Base-by-base conservation (phyloP, 768 basidiomycete genomes). In the Boletellus sp. region DNA sequence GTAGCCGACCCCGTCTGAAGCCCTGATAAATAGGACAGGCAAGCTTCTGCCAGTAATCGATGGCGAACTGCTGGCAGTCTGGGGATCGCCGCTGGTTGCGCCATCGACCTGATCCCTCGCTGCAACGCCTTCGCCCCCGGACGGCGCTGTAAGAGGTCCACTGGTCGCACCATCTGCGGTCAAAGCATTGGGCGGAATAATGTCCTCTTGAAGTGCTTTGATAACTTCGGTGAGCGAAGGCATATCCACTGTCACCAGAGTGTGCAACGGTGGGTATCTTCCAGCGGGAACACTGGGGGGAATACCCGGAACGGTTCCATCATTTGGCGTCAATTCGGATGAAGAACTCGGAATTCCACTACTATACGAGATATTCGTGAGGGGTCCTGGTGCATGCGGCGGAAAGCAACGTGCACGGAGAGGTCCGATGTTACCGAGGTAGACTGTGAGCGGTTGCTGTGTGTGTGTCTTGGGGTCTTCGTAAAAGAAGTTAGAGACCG, bases 391-490 rank as follows among this genome's bases (percentile, higher is more conserved):
- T 36, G 83, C 75, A 34, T 81, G 74, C 2, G 87, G 80, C 55
- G 87, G 86, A 68, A 86, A 94, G 40, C 85, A 79, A 17, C 87
- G 83, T 45, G 83, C 74, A n/a, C 74, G 77, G 37, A 96, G 78
- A 13, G 94, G 94, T 8, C 94, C 94, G 17, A 95, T 75, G 55
- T 87, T 89, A 24, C 94, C 93, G 8, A 96, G 79, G 70, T 93
- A 95, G 17, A 95, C 83, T 57, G 92, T 86, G 37, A 95, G 76
- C 1, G 93, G 82, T n/a, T 77, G 78, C 48, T 83, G 83, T 26
- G 72, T 68, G 44, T 74, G 73, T 9, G 81, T 80, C 61, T 80
- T 80, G 22, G 82, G 82, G 57, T 92, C 79, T 45, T 85, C 78
- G 59, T 87, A 90, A 66, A 89, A 92, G 72, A 93, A 94, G 66